These are phyloP conservation scores for Acacia crassicarpa DNA, from an alignment of 306 rosid species.

Conservation along the genomic window DNA sequence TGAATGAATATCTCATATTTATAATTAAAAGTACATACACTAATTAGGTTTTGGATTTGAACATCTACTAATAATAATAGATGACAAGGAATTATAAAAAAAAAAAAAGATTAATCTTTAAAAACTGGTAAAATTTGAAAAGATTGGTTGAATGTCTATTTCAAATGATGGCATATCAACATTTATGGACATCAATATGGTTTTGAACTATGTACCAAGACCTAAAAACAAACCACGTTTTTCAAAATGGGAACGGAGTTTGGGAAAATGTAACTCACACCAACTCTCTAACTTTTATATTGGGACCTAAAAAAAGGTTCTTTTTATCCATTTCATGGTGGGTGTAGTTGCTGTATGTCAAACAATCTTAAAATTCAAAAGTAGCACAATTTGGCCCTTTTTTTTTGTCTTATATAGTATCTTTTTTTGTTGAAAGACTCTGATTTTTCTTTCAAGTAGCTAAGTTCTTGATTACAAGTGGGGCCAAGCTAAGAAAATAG, in stretches of 20 bases:
- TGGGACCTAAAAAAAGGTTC: constrained; percentile 19
- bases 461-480: background rate
- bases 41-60: background rate
- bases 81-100: background rate
- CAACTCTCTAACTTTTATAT: background rate
- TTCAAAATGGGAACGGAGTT: background rate
- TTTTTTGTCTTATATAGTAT: background rate
- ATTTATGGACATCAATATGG: background rate
- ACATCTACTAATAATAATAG: background rate
- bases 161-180: background rate
- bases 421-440: background rate
- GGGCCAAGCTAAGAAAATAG: background rate
- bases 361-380: background rate
- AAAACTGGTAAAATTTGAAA: background rate
- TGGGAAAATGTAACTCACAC: background rate
- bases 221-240: background rate
- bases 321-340: constrained; percentile 4
- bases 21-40: too few relatives aligned
- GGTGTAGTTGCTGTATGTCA: background rate
- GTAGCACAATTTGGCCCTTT: constrained; percentile 15
- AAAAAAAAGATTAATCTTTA: background rate
- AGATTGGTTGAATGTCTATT: background rate
- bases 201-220: background rate
- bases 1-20: too few relatives aligned
- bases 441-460: background rate